Evolutionary conservation across 2,329 filamentous ascomycete species (phyloP).

Genomic region (Sphaerostilbella broomeana): DNA sequence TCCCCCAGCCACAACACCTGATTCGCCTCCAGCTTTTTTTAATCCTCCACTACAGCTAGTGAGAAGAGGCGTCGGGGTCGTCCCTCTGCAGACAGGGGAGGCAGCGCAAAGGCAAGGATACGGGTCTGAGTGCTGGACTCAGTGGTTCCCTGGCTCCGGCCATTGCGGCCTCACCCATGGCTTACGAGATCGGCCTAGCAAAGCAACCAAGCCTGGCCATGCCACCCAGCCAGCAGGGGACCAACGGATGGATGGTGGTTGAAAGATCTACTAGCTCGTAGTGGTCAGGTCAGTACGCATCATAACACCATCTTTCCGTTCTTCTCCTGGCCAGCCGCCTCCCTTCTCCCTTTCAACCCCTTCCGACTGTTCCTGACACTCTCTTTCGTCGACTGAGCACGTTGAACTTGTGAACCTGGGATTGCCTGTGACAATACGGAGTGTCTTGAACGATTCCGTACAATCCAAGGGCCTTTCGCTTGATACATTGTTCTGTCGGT

Average conservation of each 20-base stretch:
- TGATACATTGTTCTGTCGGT: constrained; percentile 9
- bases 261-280: constrained; percentile 10
- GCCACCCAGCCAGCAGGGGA: constrained; percentile 11
- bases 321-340: constrained; percentile 12
- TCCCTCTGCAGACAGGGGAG: constrained; percentile 13
- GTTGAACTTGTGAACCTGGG: constrained; percentile 3
- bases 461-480: constrained; percentile 7
- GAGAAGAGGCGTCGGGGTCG: constrained; percentile 12
- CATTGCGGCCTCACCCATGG: constrained; percentile 12
- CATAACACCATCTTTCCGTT: constrained; percentile 12
- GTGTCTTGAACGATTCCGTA: constrained; percentile 5
- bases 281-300: constrained; percentile 12
- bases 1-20: constrained; percentile 13
- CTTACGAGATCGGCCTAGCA: constrained; percentile 15
- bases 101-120: constrained; percentile 11
- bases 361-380: constrained; percentile 13
- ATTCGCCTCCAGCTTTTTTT: constrained; percentile 12
- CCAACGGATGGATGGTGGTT: constrained; percentile 11
- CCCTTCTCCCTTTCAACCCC: constrained; percentile 13
- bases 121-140: constrained; percentile 12
- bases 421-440: constrained; percentile 5
- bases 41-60: constrained; percentile 13
- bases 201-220: constrained; percentile 9
- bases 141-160: too few relatives aligned
- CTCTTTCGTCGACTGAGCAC: constrained; percentile 10